Conservation (phyloP, 805 yeast species). For the Myxozyma vanderwaltii region DNA sequence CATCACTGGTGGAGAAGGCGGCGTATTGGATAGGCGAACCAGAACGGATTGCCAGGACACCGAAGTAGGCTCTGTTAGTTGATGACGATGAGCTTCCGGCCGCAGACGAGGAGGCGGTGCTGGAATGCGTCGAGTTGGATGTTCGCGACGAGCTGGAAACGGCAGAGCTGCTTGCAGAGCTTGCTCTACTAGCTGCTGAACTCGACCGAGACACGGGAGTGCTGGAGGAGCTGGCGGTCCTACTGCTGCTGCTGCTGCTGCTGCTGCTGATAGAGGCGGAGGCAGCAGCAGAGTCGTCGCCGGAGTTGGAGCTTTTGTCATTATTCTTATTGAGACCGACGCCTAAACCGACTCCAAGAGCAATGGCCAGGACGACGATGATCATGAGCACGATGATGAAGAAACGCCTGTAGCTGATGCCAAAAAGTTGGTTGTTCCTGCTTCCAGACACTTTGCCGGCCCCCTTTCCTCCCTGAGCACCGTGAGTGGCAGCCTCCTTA, state of each 20-base stretch:
- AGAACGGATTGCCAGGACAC: slow-evolving; percentile 1
- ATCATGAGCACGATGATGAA: background rate
- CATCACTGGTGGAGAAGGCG: background rate
- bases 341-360: slow-evolving; percentile 6
- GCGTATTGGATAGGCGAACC: slow-evolving; percentile 9
- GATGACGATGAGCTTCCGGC: background rate
- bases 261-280: background rate
- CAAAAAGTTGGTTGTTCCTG: background rate
- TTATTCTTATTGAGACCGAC: slow-evolving; percentile 3
- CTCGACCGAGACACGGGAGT: background rate
- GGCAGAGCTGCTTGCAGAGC: background rate
- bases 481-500: background rate
- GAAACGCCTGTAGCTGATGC: background rate
- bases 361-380: background rate
- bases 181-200: background rate
- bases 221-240: background rate
- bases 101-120: slow-evolving; percentile 6
- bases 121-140: background rate
- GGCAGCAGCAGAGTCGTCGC: background rate
- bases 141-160: background rate
- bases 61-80: background rate
- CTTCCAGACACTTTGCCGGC: background rate
- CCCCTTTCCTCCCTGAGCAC: background rate
- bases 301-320: background rate
- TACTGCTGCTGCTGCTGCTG: background rate